Base-by-base conservation (phyloP, 2,329 filamentous ascomycete genomes). In the Beauveria sp. region DNA sequence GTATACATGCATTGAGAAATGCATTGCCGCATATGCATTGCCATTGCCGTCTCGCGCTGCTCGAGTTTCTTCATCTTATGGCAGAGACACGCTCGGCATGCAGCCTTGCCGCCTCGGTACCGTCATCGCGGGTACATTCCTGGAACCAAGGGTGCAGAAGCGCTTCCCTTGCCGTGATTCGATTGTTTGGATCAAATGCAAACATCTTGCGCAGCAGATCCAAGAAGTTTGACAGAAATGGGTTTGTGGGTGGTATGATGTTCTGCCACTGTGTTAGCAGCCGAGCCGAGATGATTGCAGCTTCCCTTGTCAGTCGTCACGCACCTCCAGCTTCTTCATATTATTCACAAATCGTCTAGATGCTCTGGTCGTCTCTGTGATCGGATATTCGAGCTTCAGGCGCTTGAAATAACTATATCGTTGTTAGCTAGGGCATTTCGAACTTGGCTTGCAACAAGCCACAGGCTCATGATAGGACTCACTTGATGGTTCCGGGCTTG, bases 61-160 rank as follows among this genome's bases (percentile, higher is more conserved):
- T 2, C 1, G 12, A 48, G 4, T 16, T 14, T 16, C 43, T 14
- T 61, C 59, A 61, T 55, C 51, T 55, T 14, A 43, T 42, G 6
- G 34, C 43, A 43, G 59, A 48, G 14, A 31, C 22, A 28, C 59
- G 59, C 51, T 61, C 50, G 12, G 59, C 59, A 20, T 54, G 31
- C 22, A 62, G 54, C 24, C 61, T 62, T 10, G 61, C 61, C 40
- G 61, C 61, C 24, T 62, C 61, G 26, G 61, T 62, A 31, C 61
- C 61, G 22, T 63, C 61, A 24, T 60, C 56, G 12, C 79, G 75
- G 7, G 81, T 78, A 14, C 75, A 70, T 67, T 86, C 83, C 65
- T 80, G 80, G 72, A 87, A 86, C 83, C 83, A 87, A 2, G 81
- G 80, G 64, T 87, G 84, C 55, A 82, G 78, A 43, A 87, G 73